Evolutionary conservation across 2,329 filamentous ascomycete species (phyloP), one percentile per base, ranked within the genome.

Genomic region (Ceratocystis diversiconidia): DNA sequence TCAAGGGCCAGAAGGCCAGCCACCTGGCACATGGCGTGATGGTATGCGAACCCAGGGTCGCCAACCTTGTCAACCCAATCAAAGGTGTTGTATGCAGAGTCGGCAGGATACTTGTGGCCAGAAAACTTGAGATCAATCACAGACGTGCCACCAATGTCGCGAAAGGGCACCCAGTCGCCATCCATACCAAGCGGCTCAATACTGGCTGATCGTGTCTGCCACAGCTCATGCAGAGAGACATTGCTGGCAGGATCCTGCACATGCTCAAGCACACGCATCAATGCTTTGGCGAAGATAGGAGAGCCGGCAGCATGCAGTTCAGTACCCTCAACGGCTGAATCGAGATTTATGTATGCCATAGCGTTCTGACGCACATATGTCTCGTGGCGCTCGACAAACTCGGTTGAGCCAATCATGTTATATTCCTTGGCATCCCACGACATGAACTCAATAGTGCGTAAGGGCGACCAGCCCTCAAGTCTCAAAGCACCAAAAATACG

Each of bases 371-470:
- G 86, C 5, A 99, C 79, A 2, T 77, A 74, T 0, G 92, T 85
- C 32, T 90, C 79, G 70, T 92, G 86, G 60, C 88, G 87, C 76
- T 99, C 94, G 59, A 99, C 94, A 71, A 88, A 92, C 74, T 99
- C 94, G 1, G 94, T 97, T 10, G 90, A 95, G 7, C 94, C 94
- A 66, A 96, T 89, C 59, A 94, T 78, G 74, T 96, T 96, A 77
- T 96, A 97, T 74, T 92, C 90, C 70, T 87, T 87, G 3, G 84
- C 94, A 74, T 99, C 94, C 94, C 94, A 99, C 43, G 90, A 96
- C 72, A 92, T 91, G 74, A 99, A 97, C 73, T 95, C 89, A 69
- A 99, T 95, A 2, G 90, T 95, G n/a, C 94, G 87, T 17, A 95
- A 79, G 1, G 94, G 94, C 30, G 89, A 83, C 94, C 94, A 99